These are phyloP conservation scores for Arthrinium puccinioides DNA, from an alignment of 2,329 filamentous ascomycete species.

Conservation along the genomic window DNA sequence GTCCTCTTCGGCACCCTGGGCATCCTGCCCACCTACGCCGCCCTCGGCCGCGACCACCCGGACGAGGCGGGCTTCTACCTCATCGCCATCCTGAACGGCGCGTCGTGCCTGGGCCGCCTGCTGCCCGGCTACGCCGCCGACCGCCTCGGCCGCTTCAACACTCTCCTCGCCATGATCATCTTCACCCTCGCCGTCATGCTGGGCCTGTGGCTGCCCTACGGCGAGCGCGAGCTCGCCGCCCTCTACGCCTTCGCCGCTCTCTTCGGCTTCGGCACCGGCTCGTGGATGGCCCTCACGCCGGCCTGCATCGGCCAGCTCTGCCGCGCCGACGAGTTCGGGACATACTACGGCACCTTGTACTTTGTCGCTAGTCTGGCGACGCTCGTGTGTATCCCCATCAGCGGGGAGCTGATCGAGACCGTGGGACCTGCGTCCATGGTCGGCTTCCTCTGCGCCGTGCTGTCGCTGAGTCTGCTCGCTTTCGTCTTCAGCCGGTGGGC, in stretches of 20 bases:
- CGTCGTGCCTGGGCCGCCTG: constrained; percentile 57
- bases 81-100: constrained; percentile 60
- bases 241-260: constrained; percentile 52
- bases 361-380: constrained; percentile 3
- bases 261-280: constrained; percentile 62
- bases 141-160: constrained; percentile 59
- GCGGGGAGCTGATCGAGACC: constrained; percentile 2
- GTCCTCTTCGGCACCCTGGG: constrained; percentile 39
- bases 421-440: neutral
- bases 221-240: constrained; percentile 29
- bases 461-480: neutral
- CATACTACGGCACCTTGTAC: constrained; percentile 62
- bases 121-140: constrained; percentile 61
- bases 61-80: constrained; percentile 22
- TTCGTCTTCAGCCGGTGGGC: constrained; percentile 3
- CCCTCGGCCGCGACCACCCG: constrained; percentile 5
- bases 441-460: neutral
- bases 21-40: constrained; percentile 38
- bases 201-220: constrained; percentile 53
- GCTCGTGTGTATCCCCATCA: constrained; percentile 1
- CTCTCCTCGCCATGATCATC: constrained; percentile 50
- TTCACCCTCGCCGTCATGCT: constrained; percentile 33
- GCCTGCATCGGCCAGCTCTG: constrained; percentile 67
- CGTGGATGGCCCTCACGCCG: constrained; percentile 60
- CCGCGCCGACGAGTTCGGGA: constrained; percentile 58